A percentile compares a stretch with the other conserved stretches of the same genome.
Evolutionary conservation across 495 filamentous ascomycete species (phyloP).

Genomic region (Lasiosphaeris hirsuta): DNA sequence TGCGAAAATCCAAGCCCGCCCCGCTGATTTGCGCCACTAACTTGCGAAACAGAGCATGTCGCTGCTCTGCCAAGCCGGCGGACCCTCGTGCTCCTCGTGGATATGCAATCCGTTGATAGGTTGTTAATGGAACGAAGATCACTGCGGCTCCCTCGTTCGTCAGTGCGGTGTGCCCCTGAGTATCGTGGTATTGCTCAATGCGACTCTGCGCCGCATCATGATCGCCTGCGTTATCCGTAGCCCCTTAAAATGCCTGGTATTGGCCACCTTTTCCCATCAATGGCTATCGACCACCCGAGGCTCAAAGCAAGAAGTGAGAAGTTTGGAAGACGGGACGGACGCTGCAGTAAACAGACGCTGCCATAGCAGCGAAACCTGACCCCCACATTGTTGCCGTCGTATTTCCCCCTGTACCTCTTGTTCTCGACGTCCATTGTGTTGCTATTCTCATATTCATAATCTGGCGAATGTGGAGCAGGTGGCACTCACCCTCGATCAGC

Average conservation of each 20-base stretch:
- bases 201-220: slow-evolving; percentile 8
- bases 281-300: neutral
- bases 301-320: neutral
- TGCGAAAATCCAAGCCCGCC: no score
- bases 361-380: slow-evolving; percentile 5
- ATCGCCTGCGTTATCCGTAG: neutral
- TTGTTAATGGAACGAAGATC: neutral
- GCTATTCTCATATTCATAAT: slow-evolving; percentile 8
- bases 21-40: no score
- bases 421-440: slow-evolving; percentile 2
- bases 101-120: no score
- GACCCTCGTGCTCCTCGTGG: no score
- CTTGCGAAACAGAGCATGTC: no score
- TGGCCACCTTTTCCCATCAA: no score
- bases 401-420: neutral
- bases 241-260: slow-evolving; percentile 1
- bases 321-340: neutral
- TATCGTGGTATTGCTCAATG: neutral
- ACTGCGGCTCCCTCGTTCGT: neutral
- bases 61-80: no score
- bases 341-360: neutral
- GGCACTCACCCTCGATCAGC: no score
- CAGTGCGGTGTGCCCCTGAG: neutral
- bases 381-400: slow-evolving; percentile 5
- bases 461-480: neutral